Evolutionary conservation across 352 stramenopile genomes (phyloP).

Genomic region (Phytophthora sp.): DNA sequence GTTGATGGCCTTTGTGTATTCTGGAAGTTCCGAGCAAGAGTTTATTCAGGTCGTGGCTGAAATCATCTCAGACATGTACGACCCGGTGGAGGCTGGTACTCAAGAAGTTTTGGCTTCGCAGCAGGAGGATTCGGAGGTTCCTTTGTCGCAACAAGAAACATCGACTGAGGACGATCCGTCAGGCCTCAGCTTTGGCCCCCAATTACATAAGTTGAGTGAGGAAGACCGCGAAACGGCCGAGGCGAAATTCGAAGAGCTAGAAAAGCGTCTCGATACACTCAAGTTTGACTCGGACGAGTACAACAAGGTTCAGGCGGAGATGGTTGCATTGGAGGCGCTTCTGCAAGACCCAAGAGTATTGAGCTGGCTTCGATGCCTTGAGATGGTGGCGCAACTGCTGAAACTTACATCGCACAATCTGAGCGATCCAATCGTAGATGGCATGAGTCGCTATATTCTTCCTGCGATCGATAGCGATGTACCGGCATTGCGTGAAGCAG

Average conservation of each 20-base stretch:
- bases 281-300: constrained; percentile 70
- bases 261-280: constrained; percentile 59
- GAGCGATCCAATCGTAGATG: constrained; percentile 67
- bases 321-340: constrained; percentile 66
- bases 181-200: constrained; percentile 30
- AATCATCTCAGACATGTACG: constrained; percentile 81
- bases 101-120: constrained; percentile 22
- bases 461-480: constrained; percentile 82
- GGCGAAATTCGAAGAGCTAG: constrained; percentile 68
- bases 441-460: constrained; percentile 77
- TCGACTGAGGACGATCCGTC: constrained; percentile 39
- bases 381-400: constrained; percentile 76
- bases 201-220: constrained; percentile 45
- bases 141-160: constrained; percentile 28
- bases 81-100: constrained; percentile 56
- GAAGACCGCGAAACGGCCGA: constrained; percentile 63
- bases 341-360: constrained; percentile 78
- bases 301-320: constrained; percentile 63
- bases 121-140: constrained; percentile 27
- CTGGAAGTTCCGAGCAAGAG: constrained; percentile 71
- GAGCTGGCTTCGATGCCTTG: constrained; percentile 72
- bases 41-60: constrained; percentile 83
- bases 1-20: constrained; percentile 77
- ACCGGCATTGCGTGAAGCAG: constrained; percentile 69
- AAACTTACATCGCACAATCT: constrained; percentile 75